phyloP scores from a whole-genome alignment of 805 yeast genomes.

The Brettanomyces anomalus region DNA sequence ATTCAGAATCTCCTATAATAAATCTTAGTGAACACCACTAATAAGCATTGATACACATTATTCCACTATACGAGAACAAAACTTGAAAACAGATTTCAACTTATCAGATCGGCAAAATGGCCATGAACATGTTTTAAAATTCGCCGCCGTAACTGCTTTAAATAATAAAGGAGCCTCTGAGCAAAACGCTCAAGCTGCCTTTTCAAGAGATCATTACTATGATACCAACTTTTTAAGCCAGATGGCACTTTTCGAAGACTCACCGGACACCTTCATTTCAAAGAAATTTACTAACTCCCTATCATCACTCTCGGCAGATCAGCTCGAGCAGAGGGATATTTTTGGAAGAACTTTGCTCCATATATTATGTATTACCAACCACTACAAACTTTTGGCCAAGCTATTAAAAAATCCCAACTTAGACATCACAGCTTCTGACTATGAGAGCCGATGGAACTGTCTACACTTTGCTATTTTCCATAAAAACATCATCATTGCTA shows the following conservation, averaged over 20 bases:
- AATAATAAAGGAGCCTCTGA: neutral
- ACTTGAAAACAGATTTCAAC: neutral
- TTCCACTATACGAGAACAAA: no score
- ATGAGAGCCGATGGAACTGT: constrained; percentile 76
- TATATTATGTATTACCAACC: constrained; percentile 40
- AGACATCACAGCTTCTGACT: constrained; percentile 43
- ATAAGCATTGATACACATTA: no score
- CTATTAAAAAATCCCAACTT: constrained; percentile 40
- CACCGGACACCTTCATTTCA: neutral
- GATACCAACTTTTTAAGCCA: neutral
- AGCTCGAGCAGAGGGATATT: constrained; percentile 46
- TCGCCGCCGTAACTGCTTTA: constrained; percentile 7
- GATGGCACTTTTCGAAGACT: neutral
- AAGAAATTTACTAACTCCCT: constrained; percentile 14
- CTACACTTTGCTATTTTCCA: constrained; percentile 60
- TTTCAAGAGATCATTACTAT: no score
- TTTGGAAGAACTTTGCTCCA: constrained; percentile 63
- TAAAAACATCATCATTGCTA: constrained; percentile 49
- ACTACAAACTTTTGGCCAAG: constrained; percentile 35
- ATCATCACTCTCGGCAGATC: constrained; percentile 25
- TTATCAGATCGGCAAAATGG: neutral
- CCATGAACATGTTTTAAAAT: constrained; percentile 9
- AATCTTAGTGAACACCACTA: no score
- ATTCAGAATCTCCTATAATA: no score
- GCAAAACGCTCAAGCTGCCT: neutral